Base-by-base conservation (phyloP, 768 basidiomycete genomes). In the Ramaria sp. region DNA sequence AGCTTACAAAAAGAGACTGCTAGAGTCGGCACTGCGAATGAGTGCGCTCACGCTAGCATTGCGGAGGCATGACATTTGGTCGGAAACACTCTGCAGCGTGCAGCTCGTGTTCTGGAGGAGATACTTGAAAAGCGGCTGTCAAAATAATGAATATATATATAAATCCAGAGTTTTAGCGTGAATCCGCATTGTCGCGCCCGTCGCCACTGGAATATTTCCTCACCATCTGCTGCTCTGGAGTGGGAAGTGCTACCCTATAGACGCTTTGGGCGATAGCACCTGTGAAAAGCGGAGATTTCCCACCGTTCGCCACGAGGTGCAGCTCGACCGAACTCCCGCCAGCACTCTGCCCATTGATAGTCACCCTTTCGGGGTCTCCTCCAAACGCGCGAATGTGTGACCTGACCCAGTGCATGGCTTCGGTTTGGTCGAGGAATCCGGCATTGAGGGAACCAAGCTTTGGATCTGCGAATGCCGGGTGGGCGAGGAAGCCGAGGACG, bases 231-330 rank as follows among this genome's bases (percentile, higher is more conserved):
- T 82, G 70, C 52, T 77, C 74, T 0, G 77, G 74, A 1, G 68
- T 66, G 0, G 80, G 73, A 44, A 82, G 50, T 3, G 78, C 76
- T 0, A 72, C 67, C 16, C 82, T 67, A 58, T 70, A 80, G 20
- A 82, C 74, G 59, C 81, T 83, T 63, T 85, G 82, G 1, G 74
- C 78, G 58, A 84, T 83, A 8, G 77, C 82, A 12, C 69, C 69
- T 10, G 68, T 66, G 64, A 83, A 84, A 8, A 81, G 61, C 16
- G 62, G 55, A 47, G 69, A 62, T 3, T 61, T 62, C 18, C 64
- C 65, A 24, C 62, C 61, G 45, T 72, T 67, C 1, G 77, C 76
- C 3, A 79, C 69, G 39, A 83, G 68, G 58, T 81, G 79, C n/a
- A 84, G 66, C 61, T 78, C 77, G 3, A 82, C 73, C 0, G 76